These are phyloP conservation scores for Hordeum pubiflorum DNA, from an alignment of 202 grass and related monocot genomes.

Conservation along the genomic window DNA sequence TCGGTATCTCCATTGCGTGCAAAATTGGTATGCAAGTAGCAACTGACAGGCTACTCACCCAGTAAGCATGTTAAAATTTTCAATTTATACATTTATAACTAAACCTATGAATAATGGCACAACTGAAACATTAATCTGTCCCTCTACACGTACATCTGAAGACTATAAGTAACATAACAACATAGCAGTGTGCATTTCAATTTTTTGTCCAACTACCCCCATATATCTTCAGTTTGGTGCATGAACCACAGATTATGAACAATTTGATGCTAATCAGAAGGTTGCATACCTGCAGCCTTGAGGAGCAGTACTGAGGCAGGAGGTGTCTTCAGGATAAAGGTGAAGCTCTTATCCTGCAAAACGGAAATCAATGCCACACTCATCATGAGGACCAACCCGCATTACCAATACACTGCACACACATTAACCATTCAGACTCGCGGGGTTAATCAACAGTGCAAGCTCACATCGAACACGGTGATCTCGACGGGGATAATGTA, in stretches of 20 bases:
- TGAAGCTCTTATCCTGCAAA: constrained; percentile 93
- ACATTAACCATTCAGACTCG: not conserved
- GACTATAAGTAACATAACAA: too few species aligned
- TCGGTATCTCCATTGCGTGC: too few species aligned
- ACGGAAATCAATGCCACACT: not conserved
- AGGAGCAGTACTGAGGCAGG: constrained; percentile 87
- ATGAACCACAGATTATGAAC: not conserved
- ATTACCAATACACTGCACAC: not conserved
- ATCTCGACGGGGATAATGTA: constrained; percentile 98
- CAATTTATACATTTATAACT: too few species aligned
- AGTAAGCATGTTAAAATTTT: too few species aligned
- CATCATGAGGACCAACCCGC: not conserved
- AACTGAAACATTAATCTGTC: too few species aligned
- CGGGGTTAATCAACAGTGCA: not conserved
- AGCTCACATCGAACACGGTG: constrained; percentile 89
- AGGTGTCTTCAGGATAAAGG: constrained; percentile 92
- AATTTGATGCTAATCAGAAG: not conserved
- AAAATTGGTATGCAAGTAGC: too few species aligned
- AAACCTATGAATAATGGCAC: too few species aligned
- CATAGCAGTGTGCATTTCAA: too few species aligned
- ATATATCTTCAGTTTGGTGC: not conserved
- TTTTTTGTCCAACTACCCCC: not conserved
- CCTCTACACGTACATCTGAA: too few species aligned
- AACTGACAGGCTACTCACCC: too few species aligned
- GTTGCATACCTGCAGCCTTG: constrained; percentile 77